Evolutionary conservation across 441 rosid genomes (phyloP).

Genomic region (Geranium incanum): DNA sequence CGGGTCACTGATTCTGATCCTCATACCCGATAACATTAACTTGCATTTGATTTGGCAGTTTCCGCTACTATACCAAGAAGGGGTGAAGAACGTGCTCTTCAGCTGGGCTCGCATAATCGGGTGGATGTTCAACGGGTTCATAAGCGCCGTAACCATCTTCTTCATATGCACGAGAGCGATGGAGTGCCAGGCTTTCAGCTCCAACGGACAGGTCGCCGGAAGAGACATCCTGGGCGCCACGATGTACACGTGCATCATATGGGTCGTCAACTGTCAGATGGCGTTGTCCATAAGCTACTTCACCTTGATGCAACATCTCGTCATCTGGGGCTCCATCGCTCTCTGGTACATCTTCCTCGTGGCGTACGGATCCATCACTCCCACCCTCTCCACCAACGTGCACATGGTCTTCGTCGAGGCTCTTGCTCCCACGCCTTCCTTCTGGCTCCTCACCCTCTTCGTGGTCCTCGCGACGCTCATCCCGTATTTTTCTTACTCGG

Average conservation of each 20-base stretch:
- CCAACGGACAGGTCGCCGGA: slow-evolving; percentile 46
- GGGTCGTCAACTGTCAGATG: slow-evolving; percentile 62
- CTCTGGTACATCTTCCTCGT: slow-evolving; percentile 56
- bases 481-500: slow-evolving; percentile 61
- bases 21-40: no score
- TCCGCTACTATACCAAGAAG: slow-evolving; percentile 68
- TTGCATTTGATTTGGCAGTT: slow-evolving; percentile 32
- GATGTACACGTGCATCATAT: slow-evolving; percentile 58
- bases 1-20: no score
- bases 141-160: slow-evolving; percentile 41
- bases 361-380: slow-evolving; percentile 42
- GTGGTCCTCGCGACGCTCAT: slow-evolving; percentile 51
- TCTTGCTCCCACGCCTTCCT: slow-evolving; percentile 72
- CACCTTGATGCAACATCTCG: slow-evolving; percentile 54
- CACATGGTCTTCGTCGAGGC: slow-evolving; percentile 74
- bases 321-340: slow-evolving; percentile 57
- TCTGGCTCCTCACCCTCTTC: slow-evolving; percentile 61
- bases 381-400: slow-evolving; percentile 63
- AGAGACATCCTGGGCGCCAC: slow-evolving; percentile 41
- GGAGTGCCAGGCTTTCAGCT: slow-evolving; percentile 42
- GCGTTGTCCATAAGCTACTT: slow-evolving; percentile 55
- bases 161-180: slow-evolving; percentile 45
- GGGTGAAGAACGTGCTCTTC: slow-evolving; percentile 57
- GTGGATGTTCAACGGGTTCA: slow-evolving; percentile 63
- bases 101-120: slow-evolving; percentile 53